Evolutionary conservation across 1,284 basidiomycete genomes (phyloP).

Genomic region (Exsudoporus floridanus): DNA sequence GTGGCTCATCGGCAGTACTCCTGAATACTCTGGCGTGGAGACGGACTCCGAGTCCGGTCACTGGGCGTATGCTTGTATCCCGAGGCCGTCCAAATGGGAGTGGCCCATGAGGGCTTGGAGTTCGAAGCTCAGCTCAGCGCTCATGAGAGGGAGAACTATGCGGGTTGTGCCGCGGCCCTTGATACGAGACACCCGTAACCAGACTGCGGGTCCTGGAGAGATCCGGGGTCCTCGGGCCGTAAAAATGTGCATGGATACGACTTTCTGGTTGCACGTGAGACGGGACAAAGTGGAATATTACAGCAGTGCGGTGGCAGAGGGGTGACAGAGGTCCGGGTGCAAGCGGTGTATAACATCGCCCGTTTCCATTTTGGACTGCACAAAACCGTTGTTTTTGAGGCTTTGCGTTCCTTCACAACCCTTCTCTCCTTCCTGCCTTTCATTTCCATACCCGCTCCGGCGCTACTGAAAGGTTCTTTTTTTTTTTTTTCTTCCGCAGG

Average conservation of each 20-base stretch:
- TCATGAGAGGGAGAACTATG: not conserved
- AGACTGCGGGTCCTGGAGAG: conserved; percentile 12
- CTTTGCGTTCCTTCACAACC: conserved; percentile 20
- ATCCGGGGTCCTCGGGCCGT: conserved; percentile 2
- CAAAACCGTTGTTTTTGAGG: conserved; percentile 27
- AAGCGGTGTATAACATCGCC: conserved; percentile 40
- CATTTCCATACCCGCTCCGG: conserved; percentile 6
- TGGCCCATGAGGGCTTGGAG: no score
- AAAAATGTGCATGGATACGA: conserved; percentile 7
- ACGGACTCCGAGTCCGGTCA: not conserved
- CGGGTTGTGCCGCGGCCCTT: not conserved
- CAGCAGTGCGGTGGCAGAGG: conserved; percentile 4
- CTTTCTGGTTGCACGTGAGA: not conserved
- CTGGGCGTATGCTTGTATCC: not conserved
- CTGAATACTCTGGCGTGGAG: no score
- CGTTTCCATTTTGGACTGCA: conserved; percentile 27
- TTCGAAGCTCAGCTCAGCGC: not conserved
- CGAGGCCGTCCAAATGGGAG: no score
- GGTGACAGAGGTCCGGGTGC: conserved; percentile 30
- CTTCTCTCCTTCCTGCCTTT: conserved; percentile 7
- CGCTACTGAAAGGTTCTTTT: conserved; percentile 9
- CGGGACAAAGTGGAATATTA: not conserved
- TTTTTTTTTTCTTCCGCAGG: conserved; percentile 14
- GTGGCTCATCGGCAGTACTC: not conserved
- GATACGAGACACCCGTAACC: no score